Conservation (phyloP, 176 grass and related monocot genomes). For the Hsuehochloa calcarea region DNA sequence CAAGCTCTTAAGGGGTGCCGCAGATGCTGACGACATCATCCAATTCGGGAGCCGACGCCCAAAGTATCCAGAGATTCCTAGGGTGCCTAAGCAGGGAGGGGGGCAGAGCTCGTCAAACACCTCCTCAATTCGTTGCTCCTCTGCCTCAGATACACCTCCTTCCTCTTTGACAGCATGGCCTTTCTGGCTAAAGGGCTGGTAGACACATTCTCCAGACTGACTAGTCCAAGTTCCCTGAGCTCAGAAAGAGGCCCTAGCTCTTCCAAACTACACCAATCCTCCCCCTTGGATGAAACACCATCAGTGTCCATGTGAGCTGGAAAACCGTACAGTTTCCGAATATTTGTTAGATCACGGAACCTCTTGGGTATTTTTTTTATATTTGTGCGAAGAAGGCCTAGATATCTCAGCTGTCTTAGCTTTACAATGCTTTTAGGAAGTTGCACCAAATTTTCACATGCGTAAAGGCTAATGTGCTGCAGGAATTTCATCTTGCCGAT, state of each 20-base stretch:
- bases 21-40: background rate
- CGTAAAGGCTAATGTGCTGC: background rate
- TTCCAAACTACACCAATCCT: background rate
- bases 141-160: background rate
- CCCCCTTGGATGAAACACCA: background rate
- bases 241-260: too few relatives aligned
- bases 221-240: background rate
- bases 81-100: background rate
- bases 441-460: background rate
- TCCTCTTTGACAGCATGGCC: conserved; percentile 2
- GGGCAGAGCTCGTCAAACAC: conserved; percentile 27
- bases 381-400: background rate
- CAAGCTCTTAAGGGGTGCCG: background rate
- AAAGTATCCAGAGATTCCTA: background rate
- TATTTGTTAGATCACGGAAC: background rate
- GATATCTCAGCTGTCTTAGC: background rate
- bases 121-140: background rate
- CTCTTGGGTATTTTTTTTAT: conserved; percentile 8
- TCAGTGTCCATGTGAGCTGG: background rate
- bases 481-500: conserved; percentile 19
- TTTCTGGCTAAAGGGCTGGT: background rate
- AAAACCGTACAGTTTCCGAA: background rate
- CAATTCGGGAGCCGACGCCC: conserved; percentile 18
- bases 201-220: background rate
- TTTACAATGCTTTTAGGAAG: background rate